These are phyloP conservation scores for Colletotrichum spinosum DNA, from an alignment of 2,329 filamentous ascomycete genomes.

Conservation along the genomic window DNA sequence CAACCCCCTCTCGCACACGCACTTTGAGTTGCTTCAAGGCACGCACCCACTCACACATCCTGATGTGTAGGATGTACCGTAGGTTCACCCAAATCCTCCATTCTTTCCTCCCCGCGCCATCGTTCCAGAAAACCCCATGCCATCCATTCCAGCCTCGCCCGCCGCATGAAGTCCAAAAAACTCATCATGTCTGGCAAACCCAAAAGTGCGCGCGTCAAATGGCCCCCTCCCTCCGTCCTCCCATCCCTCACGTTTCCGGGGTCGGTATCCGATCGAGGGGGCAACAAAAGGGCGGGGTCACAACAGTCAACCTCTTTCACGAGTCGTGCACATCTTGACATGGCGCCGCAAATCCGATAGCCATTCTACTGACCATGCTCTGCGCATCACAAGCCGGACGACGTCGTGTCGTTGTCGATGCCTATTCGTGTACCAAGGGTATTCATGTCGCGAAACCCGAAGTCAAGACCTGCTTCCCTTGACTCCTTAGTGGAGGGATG, in stretches of 20 bases:
- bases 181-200: slow-evolving; percentile 26
- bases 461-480: slow-evolving; percentile 9
- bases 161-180: slow-evolving; percentile 33
- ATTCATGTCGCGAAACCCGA: neutral
- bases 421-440: too few relatives aligned
- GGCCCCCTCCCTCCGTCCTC: neutral
- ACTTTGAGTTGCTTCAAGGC: neutral
- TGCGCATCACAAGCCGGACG: slow-evolving; percentile 7
- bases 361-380: too few relatives aligned
- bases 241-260: neutral
- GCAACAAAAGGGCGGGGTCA: neutral
- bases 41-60: too few relatives aligned
- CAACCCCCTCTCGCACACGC: neutral
- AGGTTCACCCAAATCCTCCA: too few relatives aligned
- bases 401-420: slow-evolving; percentile 4
- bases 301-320: neutral
- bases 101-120: too few relatives aligned
- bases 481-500: neutral
- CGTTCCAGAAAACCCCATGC: too few relatives aligned
- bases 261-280: slow-evolving; percentile 18
- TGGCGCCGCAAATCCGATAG: too few relatives aligned
- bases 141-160: slow-evolving; percentile 35
- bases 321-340: too few relatives aligned
- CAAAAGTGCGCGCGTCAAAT: too few relatives aligned
- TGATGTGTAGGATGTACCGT: too few relatives aligned